Base-by-base conservation (phyloP, 306 rosid genomes). In the Rosa lucieae region DNA sequence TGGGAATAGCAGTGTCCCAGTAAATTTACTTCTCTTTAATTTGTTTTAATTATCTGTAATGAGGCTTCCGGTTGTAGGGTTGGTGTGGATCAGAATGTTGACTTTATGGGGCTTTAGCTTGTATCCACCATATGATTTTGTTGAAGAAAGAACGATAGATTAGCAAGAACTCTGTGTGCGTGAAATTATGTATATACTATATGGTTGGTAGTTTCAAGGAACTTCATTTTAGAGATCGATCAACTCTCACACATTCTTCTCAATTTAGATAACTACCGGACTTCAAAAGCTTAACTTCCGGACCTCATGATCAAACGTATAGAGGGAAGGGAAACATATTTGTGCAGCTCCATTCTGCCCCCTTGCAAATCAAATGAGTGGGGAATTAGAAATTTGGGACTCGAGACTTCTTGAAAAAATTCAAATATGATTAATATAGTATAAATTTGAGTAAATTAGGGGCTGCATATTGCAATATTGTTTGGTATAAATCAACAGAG, bases 1-100 rank as follows among this genome's bases (percentile, higher is more conserved):
- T 77, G 70, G 74, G 74, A 59, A 73, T 83, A 37, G 49, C 48
- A 40, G 72, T 35, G 59, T 21, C 84, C 44, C 61, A 32, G 18
- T 86, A 76, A 79, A 23, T 70, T 14, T 61, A 2, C 9, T 43
- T 53, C 52, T 14, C 44, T 10, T 5, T 66, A 4, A 59, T 23
- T 9, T 67, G 39, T 65, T 20, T 1, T 56, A 23, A 58, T 58
- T 21, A n/a, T 58, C 29, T n/a, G 44, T 18, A 29, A 61, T 51
- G 59, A 43, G 55, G 29, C 26, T 73, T 75, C 56, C 56, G 29
- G 59, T 44, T 61, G 44, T 61, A 75, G 79, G 37, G 70, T 75
- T 44, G 78, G 48, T 39, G 47, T 39, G 72, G 72, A 13, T 63
- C 67, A 35, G 21, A 18, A 35, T 15, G 70, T 65, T 11, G n/a